Percentiles rank a stretch among this genome's conserved stretches.
These are phyloP conservation scores for Eucalyptus microcorys DNA, from an alignment of 345 rosid species.

Conservation along the genomic window DNA sequence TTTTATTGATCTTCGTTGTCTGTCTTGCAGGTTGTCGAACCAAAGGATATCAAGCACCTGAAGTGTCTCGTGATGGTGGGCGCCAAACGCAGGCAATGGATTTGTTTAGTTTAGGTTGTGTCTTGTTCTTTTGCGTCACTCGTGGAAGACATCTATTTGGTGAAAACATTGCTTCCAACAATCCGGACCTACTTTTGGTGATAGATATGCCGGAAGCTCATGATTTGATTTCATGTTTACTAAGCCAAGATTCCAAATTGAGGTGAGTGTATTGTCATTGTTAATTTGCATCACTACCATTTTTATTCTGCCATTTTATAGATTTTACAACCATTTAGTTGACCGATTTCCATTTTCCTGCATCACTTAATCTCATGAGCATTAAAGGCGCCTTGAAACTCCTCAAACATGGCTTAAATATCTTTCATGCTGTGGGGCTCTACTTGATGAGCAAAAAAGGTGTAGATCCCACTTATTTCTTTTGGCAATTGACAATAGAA, in stretches of 20 bases:
- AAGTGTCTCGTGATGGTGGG: slow-evolving; percentile 52
- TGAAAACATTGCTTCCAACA: slow-evolving; percentile 57
- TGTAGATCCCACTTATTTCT: too few species aligned
- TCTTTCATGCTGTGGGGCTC: too few species aligned
- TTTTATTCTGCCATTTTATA: not conserved
- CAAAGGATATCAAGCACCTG: slow-evolving; percentile 56
- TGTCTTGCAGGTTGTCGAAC: not conserved
- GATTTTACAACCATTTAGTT: not conserved
- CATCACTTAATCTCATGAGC: not conserved
- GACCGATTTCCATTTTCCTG: not conserved
- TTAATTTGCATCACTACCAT: not conserved
- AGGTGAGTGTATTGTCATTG: slow-evolving; percentile 21
- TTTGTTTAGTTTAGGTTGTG: slow-evolving; percentile 82
- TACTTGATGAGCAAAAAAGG: too few species aligned
- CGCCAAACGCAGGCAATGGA: slow-evolving; percentile 88
- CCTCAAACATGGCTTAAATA: accelerated
- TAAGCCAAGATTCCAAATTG: slow-evolving; percentile 48
- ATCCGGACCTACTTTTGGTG: slow-evolving; percentile 41
- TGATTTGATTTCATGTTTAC: slow-evolving; percentile 46
- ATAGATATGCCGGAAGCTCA: slow-evolving; percentile 54
- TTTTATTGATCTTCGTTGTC: not conserved
- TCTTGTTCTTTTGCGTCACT: slow-evolving; percentile 71
- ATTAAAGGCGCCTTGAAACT: not conserved
- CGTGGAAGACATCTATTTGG: slow-evolving; percentile 8
- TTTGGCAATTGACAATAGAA: too few species aligned